phyloP scores from a whole-genome alignment of 768 basidiomycete species.

The Mycena albidolilacea region DNA sequence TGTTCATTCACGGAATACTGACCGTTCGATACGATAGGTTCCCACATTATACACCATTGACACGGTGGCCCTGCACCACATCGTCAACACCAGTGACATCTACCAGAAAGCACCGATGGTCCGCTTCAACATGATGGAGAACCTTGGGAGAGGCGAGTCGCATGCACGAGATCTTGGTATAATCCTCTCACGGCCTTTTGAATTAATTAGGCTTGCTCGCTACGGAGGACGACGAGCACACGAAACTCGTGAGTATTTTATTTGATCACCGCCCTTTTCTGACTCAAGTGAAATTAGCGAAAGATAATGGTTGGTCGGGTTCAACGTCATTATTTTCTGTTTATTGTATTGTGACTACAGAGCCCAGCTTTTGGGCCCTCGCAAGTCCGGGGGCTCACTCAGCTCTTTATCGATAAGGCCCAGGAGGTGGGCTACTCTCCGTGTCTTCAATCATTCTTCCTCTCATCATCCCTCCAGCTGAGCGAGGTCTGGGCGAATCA shows the following conservation, averaged over 20 bases:
- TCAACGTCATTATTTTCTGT: neutral
- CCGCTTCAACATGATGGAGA: neutral
- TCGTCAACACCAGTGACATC: constrained; percentile 18
- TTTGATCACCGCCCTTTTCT: neutral
- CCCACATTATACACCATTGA: constrained; percentile 17
- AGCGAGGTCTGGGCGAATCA: constrained; percentile 36
- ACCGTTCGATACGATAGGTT: neutral
- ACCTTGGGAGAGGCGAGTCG: constrained; percentile 13
- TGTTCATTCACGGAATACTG: too few relatives aligned
- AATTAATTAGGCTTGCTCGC: constrained; percentile 23
- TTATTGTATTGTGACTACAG: constrained; percentile 35
- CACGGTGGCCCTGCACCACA: constrained; percentile 20
- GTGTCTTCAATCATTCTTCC: neutral
- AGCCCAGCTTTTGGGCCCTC: constrained; percentile 61
- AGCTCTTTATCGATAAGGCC: constrained; percentile 54
- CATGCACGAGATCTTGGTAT: neutral
- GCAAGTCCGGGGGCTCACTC: constrained; percentile 55
- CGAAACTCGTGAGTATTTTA: constrained; percentile 20
- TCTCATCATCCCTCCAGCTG: neutral
- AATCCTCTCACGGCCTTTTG: neutral
- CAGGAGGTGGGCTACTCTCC: constrained; percentile 41
- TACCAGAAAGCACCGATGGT: constrained; percentile 18
- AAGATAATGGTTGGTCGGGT: constrained; percentile 22
- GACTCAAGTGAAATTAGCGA: neutral
- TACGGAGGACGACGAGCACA: constrained; percentile 33